These are phyloP conservation scores for Trichoderma harzianum DNA, from an alignment of 2,329 filamentous ascomycete genomes.

Conservation along the genomic window DNA sequence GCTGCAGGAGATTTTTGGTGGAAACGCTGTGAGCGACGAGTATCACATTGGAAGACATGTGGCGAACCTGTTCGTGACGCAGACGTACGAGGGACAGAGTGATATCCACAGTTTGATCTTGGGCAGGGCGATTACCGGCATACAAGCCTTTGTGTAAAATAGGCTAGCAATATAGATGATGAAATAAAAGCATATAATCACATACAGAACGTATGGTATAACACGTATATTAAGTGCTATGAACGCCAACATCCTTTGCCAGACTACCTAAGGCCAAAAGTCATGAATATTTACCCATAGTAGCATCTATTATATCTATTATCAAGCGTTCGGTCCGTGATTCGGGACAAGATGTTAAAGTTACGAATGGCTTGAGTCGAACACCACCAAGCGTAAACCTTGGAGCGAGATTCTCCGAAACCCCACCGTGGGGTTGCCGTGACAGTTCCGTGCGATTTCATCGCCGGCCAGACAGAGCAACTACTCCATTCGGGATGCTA, in stretches of 20 bases:
- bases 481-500: neutral
- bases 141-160: slow-evolving; percentile 71
- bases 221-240: neutral
- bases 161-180: neutral
- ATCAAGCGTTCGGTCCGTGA: neutral
- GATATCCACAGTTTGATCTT: slow-evolving; percentile 89
- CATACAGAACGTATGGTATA: neutral
- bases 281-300: neutral
- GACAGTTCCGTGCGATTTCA: neutral
- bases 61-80: slow-evolving; percentile 92
- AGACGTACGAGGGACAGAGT: slow-evolving; percentile 97
- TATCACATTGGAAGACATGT: slow-evolving; percentile 94
- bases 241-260: too few species aligned
- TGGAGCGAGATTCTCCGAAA: slow-evolving; percentile 7
- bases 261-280: neutral
- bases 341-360: neutral
- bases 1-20: slow-evolving; percentile 94
- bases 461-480: neutral
- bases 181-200: neutral
- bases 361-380: neutral
- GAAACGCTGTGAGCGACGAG: slow-evolving; percentile 97
- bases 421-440: slow-evolving; percentile 17
- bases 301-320: neutral
- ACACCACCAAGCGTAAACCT: neutral
- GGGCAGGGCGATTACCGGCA: slow-evolving; percentile 65